Conservation (phyloP, 2,329 filamentous ascomycete genomes). For the Immersiporthe knoxdaviesiana region DNA sequence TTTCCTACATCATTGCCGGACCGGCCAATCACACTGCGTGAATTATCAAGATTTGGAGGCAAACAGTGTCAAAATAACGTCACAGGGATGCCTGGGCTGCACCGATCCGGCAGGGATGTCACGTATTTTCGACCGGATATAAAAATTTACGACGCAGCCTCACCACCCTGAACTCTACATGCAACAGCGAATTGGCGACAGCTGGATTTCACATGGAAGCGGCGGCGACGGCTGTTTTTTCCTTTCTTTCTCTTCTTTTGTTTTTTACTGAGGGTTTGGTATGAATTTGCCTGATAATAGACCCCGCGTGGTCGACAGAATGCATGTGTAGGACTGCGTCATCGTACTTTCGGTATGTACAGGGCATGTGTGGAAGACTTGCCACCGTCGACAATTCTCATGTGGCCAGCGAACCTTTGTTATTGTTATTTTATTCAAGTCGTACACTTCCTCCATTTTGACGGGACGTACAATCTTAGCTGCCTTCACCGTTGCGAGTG, state of each 20-base stretch:
- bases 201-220: neutral
- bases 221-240: neutral
- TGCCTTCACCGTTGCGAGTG: too few relatives aligned
- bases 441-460: neutral
- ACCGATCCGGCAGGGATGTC: constrained; percentile 16
- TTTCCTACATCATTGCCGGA: constrained; percentile 20
- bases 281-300: too few relatives aligned
- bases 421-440: neutral
- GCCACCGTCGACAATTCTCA: neutral
- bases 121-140: constrained; percentile 30
- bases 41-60: constrained; percentile 28
- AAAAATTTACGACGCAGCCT: constrained; percentile 6
- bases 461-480: neutral
- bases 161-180: neutral
- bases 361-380: neutral
- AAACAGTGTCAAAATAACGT: constrained; percentile 27
- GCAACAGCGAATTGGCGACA: neutral
- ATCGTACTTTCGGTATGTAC: constrained; percentile 6
- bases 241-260: too few relatives aligned
- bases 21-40: constrained; percentile 21
- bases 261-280: too few relatives aligned
- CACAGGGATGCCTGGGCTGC: constrained; percentile 17
- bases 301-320: neutral
- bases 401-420: neutral
- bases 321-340: constrained; percentile 7